Conservation (phyloP, 257 asterid species). For the Hygrophila difformis region DNA sequence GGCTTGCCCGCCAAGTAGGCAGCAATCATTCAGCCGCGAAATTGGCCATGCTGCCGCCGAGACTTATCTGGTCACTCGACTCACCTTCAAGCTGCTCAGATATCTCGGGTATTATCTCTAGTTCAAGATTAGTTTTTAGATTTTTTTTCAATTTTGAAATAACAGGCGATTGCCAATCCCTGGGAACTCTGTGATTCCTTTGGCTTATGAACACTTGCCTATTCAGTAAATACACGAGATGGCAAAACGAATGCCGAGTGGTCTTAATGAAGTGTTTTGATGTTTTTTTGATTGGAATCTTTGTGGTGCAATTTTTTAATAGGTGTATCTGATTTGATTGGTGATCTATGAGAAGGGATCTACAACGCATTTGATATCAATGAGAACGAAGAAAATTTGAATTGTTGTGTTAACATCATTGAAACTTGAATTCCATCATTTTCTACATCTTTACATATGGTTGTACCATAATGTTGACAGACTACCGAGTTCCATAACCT, state of each 20-base stretch:
- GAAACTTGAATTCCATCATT: not conserved
- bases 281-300: not conserved
- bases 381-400: not conserved
- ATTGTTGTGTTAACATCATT: not conserved
- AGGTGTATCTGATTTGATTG: not conserved
- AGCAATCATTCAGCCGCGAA: slow-evolving; percentile 64
- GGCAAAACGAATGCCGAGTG: too few relatives aligned
- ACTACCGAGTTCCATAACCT: not conserved
- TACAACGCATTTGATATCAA: not conserved
- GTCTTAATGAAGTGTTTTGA: not conserved
- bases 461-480: slow-evolving; percentile 1
- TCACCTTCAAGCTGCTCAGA: slow-evolving; percentile 76
- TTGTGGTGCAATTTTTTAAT: not conserved
- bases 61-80: slow-evolving; percentile 80
- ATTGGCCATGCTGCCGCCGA: slow-evolving; percentile 92
- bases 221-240: not conserved
- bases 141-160: too few relatives aligned
- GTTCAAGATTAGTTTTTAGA: too few relatives aligned
- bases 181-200: too few relatives aligned
- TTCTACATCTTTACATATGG: not conserved
- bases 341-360: not conserved
- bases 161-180: too few relatives aligned
- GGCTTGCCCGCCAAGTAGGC: slow-evolving; percentile 30
- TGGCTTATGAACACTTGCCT: too few relatives aligned
- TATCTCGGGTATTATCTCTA: slow-evolving; percentile 66